Evolutionary conservation across 2,329 filamentous ascomycete genomes (phyloP).

Genomic region (Calycina herbarum): DNA sequence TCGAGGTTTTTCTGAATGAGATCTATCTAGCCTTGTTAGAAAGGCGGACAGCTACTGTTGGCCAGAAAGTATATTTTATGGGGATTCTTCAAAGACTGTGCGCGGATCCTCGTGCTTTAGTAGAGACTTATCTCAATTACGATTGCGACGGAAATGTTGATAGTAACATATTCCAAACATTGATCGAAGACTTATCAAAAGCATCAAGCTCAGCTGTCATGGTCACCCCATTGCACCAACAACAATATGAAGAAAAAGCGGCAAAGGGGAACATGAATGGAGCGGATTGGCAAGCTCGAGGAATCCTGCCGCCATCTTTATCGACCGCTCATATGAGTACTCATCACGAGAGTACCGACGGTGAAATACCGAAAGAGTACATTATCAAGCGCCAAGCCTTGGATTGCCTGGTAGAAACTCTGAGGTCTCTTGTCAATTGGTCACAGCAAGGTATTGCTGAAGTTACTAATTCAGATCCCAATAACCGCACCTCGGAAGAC

Average conservation of each 20-base stretch:
- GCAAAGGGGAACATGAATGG: constrained; percentile 51
- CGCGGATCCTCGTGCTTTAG: constrained; percentile 81
- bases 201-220: constrained; percentile 78
- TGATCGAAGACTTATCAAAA: constrained; percentile 90
- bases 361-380: constrained; percentile 83
- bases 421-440: constrained; percentile 92
- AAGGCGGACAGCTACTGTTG: constrained; percentile 78
- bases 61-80: constrained; percentile 92
- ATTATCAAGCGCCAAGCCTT: constrained; percentile 86
- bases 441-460: constrained; percentile 68
- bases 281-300: constrained; percentile 81
- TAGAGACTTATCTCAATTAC: constrained; percentile 97
- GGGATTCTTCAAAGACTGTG: constrained; percentile 81
- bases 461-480: constrained; percentile 51
- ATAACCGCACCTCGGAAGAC: constrained; percentile 56
- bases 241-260: constrained; percentile 80
- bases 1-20: constrained; percentile 96
- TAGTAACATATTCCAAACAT: constrained; percentile 86
- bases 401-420: constrained; percentile 82
- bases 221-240: constrained; percentile 75
- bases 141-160: constrained; percentile 95
- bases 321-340: constrained; percentile 51
- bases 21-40: constrained; percentile 93
- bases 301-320: constrained; percentile 82
- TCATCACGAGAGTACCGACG: constrained; percentile 56